Base-by-base conservation (phyloP, 306 rosid species). In the Arachis hypogaea region DNA sequence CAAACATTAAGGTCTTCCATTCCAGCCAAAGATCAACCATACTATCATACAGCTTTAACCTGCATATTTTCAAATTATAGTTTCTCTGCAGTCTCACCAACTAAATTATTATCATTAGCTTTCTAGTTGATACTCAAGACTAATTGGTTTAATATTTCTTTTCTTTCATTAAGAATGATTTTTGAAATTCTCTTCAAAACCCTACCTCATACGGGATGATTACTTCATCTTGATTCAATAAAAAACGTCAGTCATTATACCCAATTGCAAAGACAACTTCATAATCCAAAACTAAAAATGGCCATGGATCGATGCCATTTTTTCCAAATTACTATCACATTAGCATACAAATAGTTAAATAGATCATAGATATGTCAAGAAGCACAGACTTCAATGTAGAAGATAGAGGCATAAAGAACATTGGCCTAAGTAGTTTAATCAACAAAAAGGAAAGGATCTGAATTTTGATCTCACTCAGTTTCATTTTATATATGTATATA, bases 1-100 rank as follows among this genome's bases (percentile, higher is more conserved):
- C 96, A 63, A 92, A 14, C 14, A 14, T 14, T 14, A 14, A 14
- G 14, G 14, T 14, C 14, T 14, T 14, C 14, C 14, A 14, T 52
- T 52, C 28, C 4, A 14, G 58, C 16, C 28, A 52, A 52, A n/a
- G 58, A 52, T n/a, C 58, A 52, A 5, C 7, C 6, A 52, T 52
- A 52, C 9, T 52, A 52, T 7, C 58, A 52, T 2, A 51, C 22
- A 51, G 14, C 57, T 43, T 7, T 64, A 42, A 64, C 50, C 2
- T 51, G 22, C 65, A 63, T 3, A 18, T 38, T 64, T 77, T 43
- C 52, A 50, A 33, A 63, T 10, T 44, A 55, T 33, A 70, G 46
- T 44, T 63, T 64, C 40, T 9, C 68, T 62, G 36, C 29, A 12
- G n/a, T 46, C 30, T 43, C 76, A 29, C 57, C 68, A 61, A 62